A percentile compares a stretch with the other conserved stretches of the same genome.
Conservation (phyloP, 306 rosid genomes). For the Sophora flavescens region DNA sequence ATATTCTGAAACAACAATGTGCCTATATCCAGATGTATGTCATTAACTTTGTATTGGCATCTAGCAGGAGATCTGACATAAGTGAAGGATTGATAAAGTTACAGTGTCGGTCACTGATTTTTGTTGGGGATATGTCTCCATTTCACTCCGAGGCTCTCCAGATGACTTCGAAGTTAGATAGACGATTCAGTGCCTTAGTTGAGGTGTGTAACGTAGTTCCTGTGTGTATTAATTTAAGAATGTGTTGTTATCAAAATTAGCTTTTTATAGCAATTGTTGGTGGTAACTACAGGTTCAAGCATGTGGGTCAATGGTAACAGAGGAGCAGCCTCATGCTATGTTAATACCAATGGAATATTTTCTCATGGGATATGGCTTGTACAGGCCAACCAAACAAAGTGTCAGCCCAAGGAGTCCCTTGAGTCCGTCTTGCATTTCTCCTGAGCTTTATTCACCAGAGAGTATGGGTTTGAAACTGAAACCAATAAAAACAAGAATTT, state of each 20-base stretch:
- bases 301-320: slow-evolving; percentile 95
- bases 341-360: slow-evolving; percentile 89
- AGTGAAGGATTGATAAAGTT: slow-evolving; percentile 74
- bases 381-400: slow-evolving; percentile 67
- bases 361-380: slow-evolving; percentile 86
- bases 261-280: slow-evolving; percentile 27
- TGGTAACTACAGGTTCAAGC: slow-evolving; percentile 75
- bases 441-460: slow-evolving; percentile 91
- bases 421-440: slow-evolving; percentile 86
- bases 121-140: slow-evolving; percentile 56
- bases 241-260: slow-evolving; percentile 1
- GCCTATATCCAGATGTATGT: slow-evolving; percentile 25
- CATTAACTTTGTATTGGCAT: slow-evolving; percentile 22
- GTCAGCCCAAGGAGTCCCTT: slow-evolving; percentile 92
- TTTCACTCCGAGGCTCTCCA: slow-evolving; percentile 78
- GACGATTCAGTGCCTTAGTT: slow-evolving; percentile 85
- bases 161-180: slow-evolving; percentile 79
- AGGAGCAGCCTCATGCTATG: slow-evolving; percentile 97
- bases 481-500: slow-evolving; percentile 82
- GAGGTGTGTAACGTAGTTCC: slow-evolving; percentile 62
- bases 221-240: not conserved
- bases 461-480: slow-evolving; percentile 97
- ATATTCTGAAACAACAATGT: slow-evolving; percentile 17
- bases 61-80: slow-evolving; percentile 76
- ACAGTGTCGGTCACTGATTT: slow-evolving; percentile 83